Evolutionary conservation across 768 basidiomycete genomes (phyloP).

Genomic region (Kwoniella bestiolae): DNA sequence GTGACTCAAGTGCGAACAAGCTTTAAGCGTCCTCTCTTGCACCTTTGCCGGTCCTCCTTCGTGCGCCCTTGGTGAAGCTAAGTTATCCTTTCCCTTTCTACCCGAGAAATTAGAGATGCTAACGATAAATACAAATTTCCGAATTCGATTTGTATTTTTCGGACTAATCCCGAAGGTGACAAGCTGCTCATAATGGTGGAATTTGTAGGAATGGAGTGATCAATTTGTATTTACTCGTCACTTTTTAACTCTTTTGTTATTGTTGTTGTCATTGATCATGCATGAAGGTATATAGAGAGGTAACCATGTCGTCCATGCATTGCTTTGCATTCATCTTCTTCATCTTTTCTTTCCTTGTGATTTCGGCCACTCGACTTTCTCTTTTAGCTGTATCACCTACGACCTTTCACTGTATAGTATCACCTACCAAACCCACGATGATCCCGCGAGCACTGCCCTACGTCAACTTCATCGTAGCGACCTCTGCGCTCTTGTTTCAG

Average conservation of each 20-base stretch:
- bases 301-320: neutral
- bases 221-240: constrained; percentile 17
- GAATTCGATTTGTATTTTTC: constrained; percentile 9
- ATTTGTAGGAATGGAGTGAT: constrained; percentile 7
- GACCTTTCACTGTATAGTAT: constrained; percentile 2
- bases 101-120: neutral
- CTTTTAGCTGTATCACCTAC: neutral
- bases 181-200: too few species aligned
- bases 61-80: too few species aligned
- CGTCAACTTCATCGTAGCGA: constrained; percentile 24
- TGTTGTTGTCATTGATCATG: neutral
- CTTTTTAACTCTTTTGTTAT: neutral
- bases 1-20: too few species aligned
- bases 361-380: neutral
- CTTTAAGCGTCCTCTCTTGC: too few species aligned
- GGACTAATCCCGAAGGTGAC: constrained; percentile 1
- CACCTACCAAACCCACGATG: constrained; percentile 1
- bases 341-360: neutral
- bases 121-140: constrained; percentile 3
- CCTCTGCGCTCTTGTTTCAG: constrained; percentile 14
- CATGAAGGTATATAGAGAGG: neutral
- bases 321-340: neutral
- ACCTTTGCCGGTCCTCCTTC: too few species aligned
- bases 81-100: neutral
- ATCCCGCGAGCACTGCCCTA: constrained; percentile 24